Percentiles rank a stretch among this genome's conserved stretches.
phyloP scores from a whole-genome alignment of 352 stramenopile species.

The Blastocystis sp. region DNA sequence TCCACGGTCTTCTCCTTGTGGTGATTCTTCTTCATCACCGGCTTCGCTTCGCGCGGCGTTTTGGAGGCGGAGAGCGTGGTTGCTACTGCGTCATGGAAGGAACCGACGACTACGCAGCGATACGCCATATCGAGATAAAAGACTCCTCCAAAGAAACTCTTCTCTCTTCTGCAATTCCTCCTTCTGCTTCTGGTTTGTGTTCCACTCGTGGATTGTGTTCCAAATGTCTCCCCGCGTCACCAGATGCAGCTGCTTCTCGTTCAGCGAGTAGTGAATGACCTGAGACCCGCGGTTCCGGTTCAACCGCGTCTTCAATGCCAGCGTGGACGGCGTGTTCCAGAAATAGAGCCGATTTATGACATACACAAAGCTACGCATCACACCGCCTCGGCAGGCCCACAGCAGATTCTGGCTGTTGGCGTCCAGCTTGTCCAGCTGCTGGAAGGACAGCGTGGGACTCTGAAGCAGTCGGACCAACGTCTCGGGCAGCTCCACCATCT shows the following conservation, averaged over 20 bases:
- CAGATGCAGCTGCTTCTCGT: conserved; percentile 5
- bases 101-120: neutral
- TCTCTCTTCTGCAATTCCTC: neutral
- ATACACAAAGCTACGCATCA: neutral
- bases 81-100: neutral
- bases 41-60: neutral
- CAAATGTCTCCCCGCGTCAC: neutral
- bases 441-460: neutral
- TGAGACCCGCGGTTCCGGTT: neutral
- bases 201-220: neutral
- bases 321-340: neutral
- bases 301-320: neutral
- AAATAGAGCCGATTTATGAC: neutral
- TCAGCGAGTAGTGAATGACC: neutral
- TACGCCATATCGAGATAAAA: neutral
- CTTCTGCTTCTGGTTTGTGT: neutral
- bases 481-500: neutral
- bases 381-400: neutral
- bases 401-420: neutral
- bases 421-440: conserved; percentile 11
- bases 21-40: neutral
- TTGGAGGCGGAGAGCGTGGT: neutral
- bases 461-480: neutral
- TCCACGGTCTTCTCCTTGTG: neutral
- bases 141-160: neutral